A percentile compares a stretch with the other conserved stretches of the same genome.
phyloP scores from a whole-genome alignment of 1,284 basidiomycete genomes.

The Coriolopsis trogii region DNA sequence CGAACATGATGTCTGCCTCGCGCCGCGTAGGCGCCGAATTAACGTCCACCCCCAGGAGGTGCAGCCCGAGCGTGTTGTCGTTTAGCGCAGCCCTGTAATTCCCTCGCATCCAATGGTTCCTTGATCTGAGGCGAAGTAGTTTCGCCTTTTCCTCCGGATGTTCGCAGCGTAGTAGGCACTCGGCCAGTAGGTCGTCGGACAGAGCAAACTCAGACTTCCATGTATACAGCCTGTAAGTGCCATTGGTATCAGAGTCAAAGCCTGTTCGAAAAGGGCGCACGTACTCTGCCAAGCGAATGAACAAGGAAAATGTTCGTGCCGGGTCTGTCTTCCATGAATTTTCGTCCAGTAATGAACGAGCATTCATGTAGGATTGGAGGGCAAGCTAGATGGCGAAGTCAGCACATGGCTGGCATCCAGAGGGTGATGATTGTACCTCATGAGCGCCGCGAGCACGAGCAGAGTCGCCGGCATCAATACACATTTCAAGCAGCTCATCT shows the following conservation, averaged over 20 bases:
- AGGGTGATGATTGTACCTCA: conserved; percentile 46
- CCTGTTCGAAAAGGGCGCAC: conserved; percentile 28
- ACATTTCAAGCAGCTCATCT: conserved; percentile 58
- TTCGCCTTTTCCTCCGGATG: conserved; percentile 57
- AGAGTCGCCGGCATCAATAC: conserved; percentile 69
- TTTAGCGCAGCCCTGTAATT: conserved; percentile 57
- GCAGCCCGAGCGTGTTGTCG: conserved; percentile 62
- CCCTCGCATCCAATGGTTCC: conserved; percentile 62
- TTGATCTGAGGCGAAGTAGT: conserved; percentile 60
- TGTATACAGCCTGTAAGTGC: conserved; percentile 48
- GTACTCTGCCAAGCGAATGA: conserved; percentile 62
- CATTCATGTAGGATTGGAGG: conserved; percentile 60
- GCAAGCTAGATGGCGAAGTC: conserved; percentile 46
- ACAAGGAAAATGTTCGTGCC: conserved; percentile 50
- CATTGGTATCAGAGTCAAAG: not conserved
- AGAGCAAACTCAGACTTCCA: conserved; percentile 63
- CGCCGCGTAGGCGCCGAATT: conserved; percentile 52
- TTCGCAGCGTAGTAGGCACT: conserved; percentile 51
- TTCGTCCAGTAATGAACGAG: conserved; percentile 52
- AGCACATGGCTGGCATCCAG: not conserved
- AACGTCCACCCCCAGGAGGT: conserved; percentile 62
- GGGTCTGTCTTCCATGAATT: conserved; percentile 57
- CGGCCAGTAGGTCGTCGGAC: conserved; percentile 54
- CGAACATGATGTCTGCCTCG: conserved; percentile 64
- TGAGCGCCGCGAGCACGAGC: conserved; percentile 72